These are phyloP conservation scores for Trichosporon sp. DNA, from an alignment of 1,284 basidiomycete species.

Conservation along the genomic window DNA sequence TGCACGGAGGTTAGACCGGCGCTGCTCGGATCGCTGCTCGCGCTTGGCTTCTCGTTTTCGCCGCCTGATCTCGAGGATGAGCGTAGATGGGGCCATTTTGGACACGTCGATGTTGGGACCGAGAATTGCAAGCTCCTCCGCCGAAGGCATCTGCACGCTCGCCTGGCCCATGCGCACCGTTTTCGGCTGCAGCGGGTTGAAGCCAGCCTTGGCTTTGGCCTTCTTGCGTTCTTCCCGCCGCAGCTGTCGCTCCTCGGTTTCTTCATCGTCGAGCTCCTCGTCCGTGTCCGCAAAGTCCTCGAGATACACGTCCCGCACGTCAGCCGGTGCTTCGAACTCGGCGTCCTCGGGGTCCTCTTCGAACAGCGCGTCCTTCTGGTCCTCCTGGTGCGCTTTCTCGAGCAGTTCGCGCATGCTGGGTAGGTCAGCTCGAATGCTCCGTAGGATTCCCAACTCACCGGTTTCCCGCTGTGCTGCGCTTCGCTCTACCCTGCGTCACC, in stretches of 20 bases:
- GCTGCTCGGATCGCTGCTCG: slow-evolving; percentile 30
- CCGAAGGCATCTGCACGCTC: slow-evolving; percentile 11
- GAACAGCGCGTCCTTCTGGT: slow-evolving; percentile 40
- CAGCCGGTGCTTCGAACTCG: slow-evolving; percentile 43
- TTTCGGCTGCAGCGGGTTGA: slow-evolving; percentile 30
- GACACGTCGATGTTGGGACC: slow-evolving; percentile 34
- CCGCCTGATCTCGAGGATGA: slow-evolving; percentile 39
- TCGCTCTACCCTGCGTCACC: slow-evolving; percentile 37
- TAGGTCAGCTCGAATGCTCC: slow-evolving; percentile 4
- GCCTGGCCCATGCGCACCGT: slow-evolving; percentile 11
- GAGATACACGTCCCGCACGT: slow-evolving; percentile 40
- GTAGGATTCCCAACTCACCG: slow-evolving; percentile 27
- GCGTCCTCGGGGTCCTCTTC: slow-evolving; percentile 44
- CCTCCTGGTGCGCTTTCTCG: slow-evolving; percentile 45
- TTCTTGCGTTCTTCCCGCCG: slow-evolving; percentile 36
- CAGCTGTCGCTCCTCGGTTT: slow-evolving; percentile 33
- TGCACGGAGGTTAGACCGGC: slow-evolving; percentile 41
- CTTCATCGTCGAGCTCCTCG: slow-evolving; percentile 42
- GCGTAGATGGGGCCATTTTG: slow-evolving; percentile 43
- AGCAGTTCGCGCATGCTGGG: slow-evolving; percentile 47
- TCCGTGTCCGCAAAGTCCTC: slow-evolving; percentile 49
- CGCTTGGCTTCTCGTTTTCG: slow-evolving; percentile 40
- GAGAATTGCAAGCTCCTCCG: slow-evolving; percentile 19
- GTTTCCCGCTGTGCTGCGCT: slow-evolving; percentile 46
- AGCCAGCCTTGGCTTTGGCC: slow-evolving; percentile 35